A percentile compares a stretch with the other conserved stretches of the same genome.
Evolutionary conservation across 2,329 filamentous ascomycete genomes (phyloP).

Genomic region (Alternaria postmessia): DNA sequence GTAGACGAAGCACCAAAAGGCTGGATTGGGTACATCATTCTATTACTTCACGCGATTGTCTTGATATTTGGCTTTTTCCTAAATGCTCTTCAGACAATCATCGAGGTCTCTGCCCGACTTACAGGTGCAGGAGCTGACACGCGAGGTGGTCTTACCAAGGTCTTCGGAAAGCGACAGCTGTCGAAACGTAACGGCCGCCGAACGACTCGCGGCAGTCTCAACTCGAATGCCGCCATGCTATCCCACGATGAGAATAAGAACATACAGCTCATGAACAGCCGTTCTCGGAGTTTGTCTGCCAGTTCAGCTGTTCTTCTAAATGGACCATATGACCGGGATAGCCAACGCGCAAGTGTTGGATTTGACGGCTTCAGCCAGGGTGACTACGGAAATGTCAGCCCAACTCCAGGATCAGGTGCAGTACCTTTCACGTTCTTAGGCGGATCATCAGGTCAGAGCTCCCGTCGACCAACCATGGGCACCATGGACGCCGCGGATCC

Average conservation of each 20-base stretch:
- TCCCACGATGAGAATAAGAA: conserved; percentile 72
- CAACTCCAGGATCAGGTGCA: conserved; percentile 74
- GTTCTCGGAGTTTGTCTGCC: conserved; percentile 67
- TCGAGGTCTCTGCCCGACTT: conserved; percentile 85
- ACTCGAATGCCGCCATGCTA: conserved; percentile 84
- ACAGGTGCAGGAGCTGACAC: conserved; percentile 81
- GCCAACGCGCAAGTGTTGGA: conserved; percentile 58
- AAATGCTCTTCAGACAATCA: conserved; percentile 86
- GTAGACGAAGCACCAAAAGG: conserved; percentile 82
- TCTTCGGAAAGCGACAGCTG: conserved; percentile 88
- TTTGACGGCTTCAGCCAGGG: conserved; percentile 64
- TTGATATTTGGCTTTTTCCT: conserved; percentile 92
- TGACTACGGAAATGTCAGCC: conserved; percentile 67
- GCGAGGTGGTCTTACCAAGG: conserved; percentile 83
- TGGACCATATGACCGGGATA: conserved; percentile 53
- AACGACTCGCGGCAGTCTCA: conserved; percentile 78
- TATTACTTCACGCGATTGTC: conserved; percentile 84
- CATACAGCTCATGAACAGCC: conserved; percentile 61
- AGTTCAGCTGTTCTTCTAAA: conserved; percentile 70
- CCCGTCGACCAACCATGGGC: conserved; percentile 48
- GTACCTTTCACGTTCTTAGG: conserved; percentile 76
- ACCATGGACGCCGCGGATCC: conserved; percentile 66
- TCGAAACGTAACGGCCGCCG: conserved; percentile 74
- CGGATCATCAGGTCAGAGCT: conserved; percentile 53
- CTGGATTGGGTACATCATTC: conserved; percentile 93